Conservation (phyloP, 306 rosid genomes). For the Malus fusca region DNA sequence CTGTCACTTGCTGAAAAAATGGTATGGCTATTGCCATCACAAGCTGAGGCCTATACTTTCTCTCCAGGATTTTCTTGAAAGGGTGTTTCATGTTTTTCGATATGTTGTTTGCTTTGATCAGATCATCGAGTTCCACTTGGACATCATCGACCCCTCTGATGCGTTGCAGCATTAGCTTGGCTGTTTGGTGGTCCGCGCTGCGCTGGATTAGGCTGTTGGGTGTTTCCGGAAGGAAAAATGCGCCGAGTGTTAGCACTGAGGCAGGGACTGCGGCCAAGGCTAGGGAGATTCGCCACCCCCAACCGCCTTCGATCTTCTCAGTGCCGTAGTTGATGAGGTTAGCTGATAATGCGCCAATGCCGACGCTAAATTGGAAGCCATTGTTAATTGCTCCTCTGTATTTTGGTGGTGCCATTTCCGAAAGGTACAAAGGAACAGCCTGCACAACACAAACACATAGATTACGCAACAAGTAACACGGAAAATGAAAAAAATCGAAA, state of each 20-base stretch:
- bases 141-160: constrained; percentile 50
- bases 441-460: constrained; percentile 12
- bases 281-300: constrained; percentile 70
- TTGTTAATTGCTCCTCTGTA: constrained; percentile 69
- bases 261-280: constrained; percentile 76
- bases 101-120: constrained; percentile 30
- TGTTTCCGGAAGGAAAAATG: constrained; percentile 77
- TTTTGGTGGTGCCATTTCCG: constrained; percentile 71
- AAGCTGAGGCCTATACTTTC: constrained; percentile 54
- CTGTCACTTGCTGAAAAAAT: constrained; percentile 60
- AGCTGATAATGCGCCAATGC: constrained; percentile 55
- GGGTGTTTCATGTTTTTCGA: constrained; percentile 41
- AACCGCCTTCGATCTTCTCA: constrained; percentile 49
- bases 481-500: background rate
- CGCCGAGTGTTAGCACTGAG: constrained; percentile 49
- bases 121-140: constrained; percentile 46
- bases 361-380: constrained; percentile 71
- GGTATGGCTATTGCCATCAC: constrained; percentile 62
- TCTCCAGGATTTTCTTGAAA: constrained; percentile 36
- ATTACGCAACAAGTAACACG: background rate
- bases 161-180: constrained; percentile 41
- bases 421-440: constrained; percentile 74
- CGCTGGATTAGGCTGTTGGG: constrained; percentile 73
- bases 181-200: constrained; percentile 31
- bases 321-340: constrained; percentile 66